Conservation (phyloP, 1,139 yeast genomes). For the Nakaseomyces sp. region DNA sequence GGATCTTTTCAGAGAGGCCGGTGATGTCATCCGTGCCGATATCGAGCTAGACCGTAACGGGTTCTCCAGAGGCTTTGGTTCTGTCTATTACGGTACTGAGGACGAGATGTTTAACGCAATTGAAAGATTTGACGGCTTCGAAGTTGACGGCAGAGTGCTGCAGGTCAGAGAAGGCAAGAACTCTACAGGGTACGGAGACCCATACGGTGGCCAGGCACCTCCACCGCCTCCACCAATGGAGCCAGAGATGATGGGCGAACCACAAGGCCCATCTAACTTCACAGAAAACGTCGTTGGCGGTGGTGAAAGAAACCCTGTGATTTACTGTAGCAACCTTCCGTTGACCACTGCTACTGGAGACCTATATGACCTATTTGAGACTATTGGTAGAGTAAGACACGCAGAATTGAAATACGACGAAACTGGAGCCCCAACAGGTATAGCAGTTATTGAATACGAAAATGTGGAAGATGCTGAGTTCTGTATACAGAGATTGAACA, state of each 20-base stretch:
- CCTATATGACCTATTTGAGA: constrained; percentile 75
- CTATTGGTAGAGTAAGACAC: constrained; percentile 64
- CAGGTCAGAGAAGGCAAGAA: constrained; percentile 61
- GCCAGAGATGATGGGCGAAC: constrained; percentile 11
- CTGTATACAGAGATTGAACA: constrained; percentile 64
- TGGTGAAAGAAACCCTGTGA: constrained; percentile 57
- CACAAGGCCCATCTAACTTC: constrained; percentile 11
- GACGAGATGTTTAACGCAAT: constrained; percentile 59
- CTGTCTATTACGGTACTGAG: constrained; percentile 50
- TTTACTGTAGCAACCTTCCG: constrained; percentile 74
- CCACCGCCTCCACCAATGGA: constrained; percentile 6
- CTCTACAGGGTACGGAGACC: constrained; percentile 5
- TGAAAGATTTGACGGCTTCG: constrained; percentile 55
- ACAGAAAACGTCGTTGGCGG: constrained; percentile 24
- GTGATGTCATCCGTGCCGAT: constrained; percentile 74
- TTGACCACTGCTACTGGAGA: constrained; percentile 83
- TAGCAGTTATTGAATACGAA: constrained; percentile 74
- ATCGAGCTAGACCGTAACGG: constrained; percentile 62
- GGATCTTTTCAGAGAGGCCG: constrained; percentile 72
- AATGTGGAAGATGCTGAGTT: constrained; percentile 57
- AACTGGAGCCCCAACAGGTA: constrained; percentile 65
- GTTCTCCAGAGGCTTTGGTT: constrained; percentile 80
- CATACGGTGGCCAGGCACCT: not conserved
- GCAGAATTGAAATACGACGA: constrained; percentile 69
- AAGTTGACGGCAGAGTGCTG: constrained; percentile 57